phyloP scores from a whole-genome alignment of 345 rosid genomes.

The Clarkia xantiana region DNA sequence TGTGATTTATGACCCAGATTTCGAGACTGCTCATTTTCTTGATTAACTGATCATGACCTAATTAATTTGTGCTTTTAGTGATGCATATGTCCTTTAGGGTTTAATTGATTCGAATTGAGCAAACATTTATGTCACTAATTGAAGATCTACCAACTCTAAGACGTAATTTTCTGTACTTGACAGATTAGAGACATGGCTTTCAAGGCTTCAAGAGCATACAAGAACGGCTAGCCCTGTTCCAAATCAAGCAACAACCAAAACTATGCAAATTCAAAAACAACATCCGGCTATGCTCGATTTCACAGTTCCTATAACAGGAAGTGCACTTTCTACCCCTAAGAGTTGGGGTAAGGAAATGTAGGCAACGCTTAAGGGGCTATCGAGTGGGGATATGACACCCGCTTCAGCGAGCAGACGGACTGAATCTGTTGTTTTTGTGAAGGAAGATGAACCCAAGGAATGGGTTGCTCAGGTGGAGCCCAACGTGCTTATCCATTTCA shows the following conservation, averaged over 20 bases:
- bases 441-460: no score
- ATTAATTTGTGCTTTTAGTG: no score
- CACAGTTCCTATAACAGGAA: slow-evolving; percentile 58
- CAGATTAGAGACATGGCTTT: slow-evolving; percentile 91
- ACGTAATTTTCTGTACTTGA: slow-evolving; percentile 2
- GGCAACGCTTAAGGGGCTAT: slow-evolving; percentile 55
- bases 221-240: slow-evolving; percentile 73
- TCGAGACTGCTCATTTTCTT: no score
- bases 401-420: no score
- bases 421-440: no score
- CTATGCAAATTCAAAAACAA: slow-evolving; percentile 43
- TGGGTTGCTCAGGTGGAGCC: slow-evolving; percentile 99
- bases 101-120: no score
- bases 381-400: no score
- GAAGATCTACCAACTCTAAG: no score
- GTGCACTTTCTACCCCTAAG: slow-evolving; percentile 50
- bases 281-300: slow-evolving; percentile 54
- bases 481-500: slow-evolving; percentile 83
- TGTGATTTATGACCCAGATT: slow-evolving; percentile 10
- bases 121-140: no score
- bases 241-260: slow-evolving; percentile 48
- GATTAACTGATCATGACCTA: no score
- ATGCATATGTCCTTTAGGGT: no score
- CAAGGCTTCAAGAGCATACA: slow-evolving; percentile 88
- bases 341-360: slow-evolving; percentile 72